Conservation (phyloP, 257 asterid genomes). For the Primulina huaijiensis region DNA sequence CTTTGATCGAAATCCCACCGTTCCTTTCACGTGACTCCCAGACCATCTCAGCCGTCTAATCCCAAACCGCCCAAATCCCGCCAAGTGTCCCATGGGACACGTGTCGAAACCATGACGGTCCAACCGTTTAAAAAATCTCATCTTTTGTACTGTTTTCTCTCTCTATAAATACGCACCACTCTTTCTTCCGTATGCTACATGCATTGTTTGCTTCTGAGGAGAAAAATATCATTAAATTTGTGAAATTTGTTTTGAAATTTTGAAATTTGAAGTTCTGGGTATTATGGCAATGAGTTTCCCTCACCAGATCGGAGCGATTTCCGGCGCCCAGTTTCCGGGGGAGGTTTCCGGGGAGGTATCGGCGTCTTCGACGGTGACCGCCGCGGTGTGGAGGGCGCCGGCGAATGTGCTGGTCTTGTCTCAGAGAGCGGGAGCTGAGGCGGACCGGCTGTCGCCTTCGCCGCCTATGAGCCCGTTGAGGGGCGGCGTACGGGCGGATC, state of each 20-base stretch:
- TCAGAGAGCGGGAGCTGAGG: conserved; percentile 32
- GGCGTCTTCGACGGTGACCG: conserved; percentile 36
- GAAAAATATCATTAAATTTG: background rate
- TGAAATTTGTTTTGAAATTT: background rate
- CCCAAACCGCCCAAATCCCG: conserved; percentile 21
- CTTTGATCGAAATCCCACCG: conserved; percentile 49
- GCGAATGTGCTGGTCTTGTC: conserved; percentile 55
- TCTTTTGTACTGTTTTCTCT: conserved; percentile 18
- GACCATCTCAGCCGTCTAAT: conserved; percentile 49
- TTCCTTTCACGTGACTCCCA: conserved; percentile 49
- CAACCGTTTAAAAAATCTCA: conserved; percentile 29
- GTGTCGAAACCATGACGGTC: conserved; percentile 35
- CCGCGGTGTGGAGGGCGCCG: conserved; percentile 68
- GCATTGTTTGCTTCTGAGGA: background rate
- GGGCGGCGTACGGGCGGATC: conserved; percentile 53
- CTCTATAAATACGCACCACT: conserved; percentile 30
- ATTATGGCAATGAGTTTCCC: conserved; percentile 90
- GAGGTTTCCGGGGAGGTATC: conserved; percentile 45
- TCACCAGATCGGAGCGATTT: conserved; percentile 72
- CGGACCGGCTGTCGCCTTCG: conserved; percentile 71
- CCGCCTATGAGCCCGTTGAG: conserved; percentile 73
- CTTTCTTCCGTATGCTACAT: background rate
- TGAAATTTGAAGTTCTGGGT: background rate
- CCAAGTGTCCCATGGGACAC: conserved; percentile 51
- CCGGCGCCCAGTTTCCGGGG: conserved; percentile 48